Evolutionary conservation across 2,329 filamentous ascomycete genomes (phyloP).

Genomic region (Ceratocystis cacaofunesta): DNA sequence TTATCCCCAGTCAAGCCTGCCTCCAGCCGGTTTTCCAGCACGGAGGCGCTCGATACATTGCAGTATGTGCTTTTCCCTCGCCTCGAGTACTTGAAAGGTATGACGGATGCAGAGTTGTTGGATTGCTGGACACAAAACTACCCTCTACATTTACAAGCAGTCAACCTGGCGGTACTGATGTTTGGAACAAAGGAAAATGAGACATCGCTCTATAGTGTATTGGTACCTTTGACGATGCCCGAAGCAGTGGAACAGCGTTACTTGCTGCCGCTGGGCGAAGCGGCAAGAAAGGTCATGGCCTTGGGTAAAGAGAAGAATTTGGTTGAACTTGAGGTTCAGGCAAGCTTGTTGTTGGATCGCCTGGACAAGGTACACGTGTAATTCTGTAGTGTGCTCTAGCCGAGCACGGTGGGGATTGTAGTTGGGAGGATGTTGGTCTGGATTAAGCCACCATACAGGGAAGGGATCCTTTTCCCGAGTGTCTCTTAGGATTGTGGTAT

Average conservation of each 20-base stretch:
- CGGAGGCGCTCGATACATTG: constrained; percentile 43
- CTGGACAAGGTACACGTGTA: constrained; percentile 26
- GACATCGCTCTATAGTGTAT: constrained; percentile 20
- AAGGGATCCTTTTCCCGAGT: neutral
- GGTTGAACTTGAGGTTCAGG: constrained; percentile 26
- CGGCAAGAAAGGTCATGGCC: constrained; percentile 27
- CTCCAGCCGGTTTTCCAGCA: constrained; percentile 32
- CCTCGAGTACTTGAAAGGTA: constrained; percentile 32
- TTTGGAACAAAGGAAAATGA: constrained; percentile 28
- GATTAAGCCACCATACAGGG: neutral
- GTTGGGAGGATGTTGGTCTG: neutral
- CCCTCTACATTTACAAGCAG: constrained; percentile 42
- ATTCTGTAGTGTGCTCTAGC: neutral
- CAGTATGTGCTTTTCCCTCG: constrained; percentile 48
- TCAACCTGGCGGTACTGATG: constrained; percentile 40
- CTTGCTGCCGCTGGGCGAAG: constrained; percentile 36
- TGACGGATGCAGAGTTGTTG: constrained; percentile 27
- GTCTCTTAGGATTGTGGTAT: neutral
- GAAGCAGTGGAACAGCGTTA: constrained; percentile 44
- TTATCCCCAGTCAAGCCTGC: constrained; percentile 13
- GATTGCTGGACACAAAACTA: constrained; percentile 39
- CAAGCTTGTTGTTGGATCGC: constrained; percentile 30
- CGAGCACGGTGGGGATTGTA: neutral
- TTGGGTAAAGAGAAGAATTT: constrained; percentile 24
- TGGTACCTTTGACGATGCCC: constrained; percentile 42